These are phyloP conservation scores for Pleurotus sapidus DNA, from an alignment of 768 basidiomycete genomes.

Conservation along the genomic window DNA sequence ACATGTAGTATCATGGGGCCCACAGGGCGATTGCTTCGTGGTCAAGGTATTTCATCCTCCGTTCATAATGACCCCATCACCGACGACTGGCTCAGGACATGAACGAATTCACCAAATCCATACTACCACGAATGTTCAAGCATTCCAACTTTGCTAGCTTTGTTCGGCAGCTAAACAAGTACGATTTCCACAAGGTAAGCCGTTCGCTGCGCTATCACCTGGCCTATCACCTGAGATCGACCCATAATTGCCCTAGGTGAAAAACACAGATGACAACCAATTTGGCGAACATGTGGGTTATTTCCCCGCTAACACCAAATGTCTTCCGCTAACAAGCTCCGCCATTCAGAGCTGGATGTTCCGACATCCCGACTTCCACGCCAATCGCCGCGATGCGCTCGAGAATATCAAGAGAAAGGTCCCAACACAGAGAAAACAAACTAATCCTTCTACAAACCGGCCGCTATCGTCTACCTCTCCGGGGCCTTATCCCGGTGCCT, in stretches of 20 bases:
- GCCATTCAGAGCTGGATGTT: conserved; percentile 51
- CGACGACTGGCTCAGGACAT: conserved; percentile 50
- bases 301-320: neutral
- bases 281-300: conserved; percentile 57
- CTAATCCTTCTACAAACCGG: conserved; percentile 29
- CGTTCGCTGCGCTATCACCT: conserved; percentile 11
- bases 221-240: conserved; percentile 4
- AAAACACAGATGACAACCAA: conserved; percentile 80
- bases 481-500: conserved; percentile 16
- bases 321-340: neutral
- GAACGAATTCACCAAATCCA: conserved; percentile 92
- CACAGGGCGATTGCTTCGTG: conserved; percentile 84
- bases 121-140: conserved; percentile 91
- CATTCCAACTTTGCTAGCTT: conserved; percentile 94
- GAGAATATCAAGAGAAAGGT: conserved; percentile 63
- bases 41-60: conserved; percentile 55
- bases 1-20: conserved; percentile 80
- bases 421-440: conserved; percentile 45
- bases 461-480: conserved; percentile 21
- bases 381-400: conserved; percentile 48
- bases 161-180: conserved; percentile 92
- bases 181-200: conserved; percentile 89
- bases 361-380: conserved; percentile 58
- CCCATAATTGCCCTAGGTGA: conserved; percentile 41
- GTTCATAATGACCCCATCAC: neutral